Conservation (phyloP, 371 early-diverging fungal genomes). For the Mortierella sp. region DNA sequence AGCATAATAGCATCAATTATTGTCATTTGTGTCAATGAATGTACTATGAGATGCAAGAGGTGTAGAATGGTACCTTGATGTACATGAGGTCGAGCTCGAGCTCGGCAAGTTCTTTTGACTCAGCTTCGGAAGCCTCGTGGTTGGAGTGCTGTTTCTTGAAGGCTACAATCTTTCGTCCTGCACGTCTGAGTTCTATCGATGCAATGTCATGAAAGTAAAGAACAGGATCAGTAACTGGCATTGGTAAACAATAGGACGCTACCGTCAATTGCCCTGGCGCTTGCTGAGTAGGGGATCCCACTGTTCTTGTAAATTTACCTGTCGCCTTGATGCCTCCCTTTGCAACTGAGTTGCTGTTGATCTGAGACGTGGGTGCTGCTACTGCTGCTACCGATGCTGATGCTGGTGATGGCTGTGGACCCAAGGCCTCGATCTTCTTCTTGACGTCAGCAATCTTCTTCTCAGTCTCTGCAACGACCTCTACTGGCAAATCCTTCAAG, state of each 20-base stretch:
- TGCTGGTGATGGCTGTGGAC: slow-evolving; percentile 15
- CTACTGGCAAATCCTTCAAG: slow-evolving; percentile 32
- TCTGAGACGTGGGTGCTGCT: background rate
- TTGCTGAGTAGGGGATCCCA: background rate
- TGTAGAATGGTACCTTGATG: slow-evolving; percentile 33
- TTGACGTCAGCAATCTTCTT: slow-evolving; percentile 30
- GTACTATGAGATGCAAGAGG: background rate
- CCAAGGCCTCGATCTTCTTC: slow-evolving; percentile 33
- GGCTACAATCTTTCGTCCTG: slow-evolving; percentile 38
- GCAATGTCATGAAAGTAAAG: background rate
- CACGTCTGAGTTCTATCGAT: slow-evolving; percentile 45
- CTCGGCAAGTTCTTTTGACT: slow-evolving; percentile 32
- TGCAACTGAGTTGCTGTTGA: background rate
- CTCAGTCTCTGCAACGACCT: slow-evolving; percentile 37
- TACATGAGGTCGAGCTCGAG: slow-evolving; percentile 48
- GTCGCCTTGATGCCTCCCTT: slow-evolving; percentile 30
- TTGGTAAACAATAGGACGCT: background rate
- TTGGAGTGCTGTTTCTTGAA: slow-evolving; percentile 55
- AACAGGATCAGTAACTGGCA: background rate
- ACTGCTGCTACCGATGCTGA: background rate
- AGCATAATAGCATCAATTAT: background rate
- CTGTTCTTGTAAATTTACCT: slow-evolving; percentile 17
- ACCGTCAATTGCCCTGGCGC: background rate
- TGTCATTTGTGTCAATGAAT: too few species aligned
- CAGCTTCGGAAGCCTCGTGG: slow-evolving; percentile 27